Evolutionary conservation across 164 flowering plant species (phyloP).

Genomic region (Vitis labrusca): DNA sequence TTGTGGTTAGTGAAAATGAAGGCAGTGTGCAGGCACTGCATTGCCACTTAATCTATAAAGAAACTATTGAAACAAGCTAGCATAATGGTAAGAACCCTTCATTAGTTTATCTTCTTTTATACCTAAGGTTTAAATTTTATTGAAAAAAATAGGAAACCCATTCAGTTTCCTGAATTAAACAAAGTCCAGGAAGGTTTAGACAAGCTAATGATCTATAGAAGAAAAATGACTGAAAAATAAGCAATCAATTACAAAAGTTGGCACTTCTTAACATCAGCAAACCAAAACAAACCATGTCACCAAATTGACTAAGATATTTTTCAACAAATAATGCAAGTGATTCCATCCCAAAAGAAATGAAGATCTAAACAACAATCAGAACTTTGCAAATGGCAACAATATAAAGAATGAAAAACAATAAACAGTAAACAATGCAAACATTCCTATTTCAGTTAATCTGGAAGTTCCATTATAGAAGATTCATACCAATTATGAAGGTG

Average conservation of each 20-base stretch:
- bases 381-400: not conserved
- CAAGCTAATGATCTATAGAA: not conserved
- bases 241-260: slow-evolving; percentile 10
- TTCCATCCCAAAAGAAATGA: slow-evolving; percentile 9
- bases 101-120: slow-evolving; percentile 12
- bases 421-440: not conserved
- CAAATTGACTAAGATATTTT: not conserved
- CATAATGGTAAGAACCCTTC: slow-evolving; percentile 17
- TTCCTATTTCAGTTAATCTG: not conserved
- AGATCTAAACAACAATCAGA: slow-evolving; percentile 3
- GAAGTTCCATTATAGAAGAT: slow-evolving; percentile 13
- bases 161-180: slow-evolving; percentile 6
- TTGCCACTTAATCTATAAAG: slow-evolving; percentile 59
- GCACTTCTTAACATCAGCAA: slow-evolving; percentile 12
- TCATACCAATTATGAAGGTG: slow-evolving; percentile 88
- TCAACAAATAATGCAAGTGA: slow-evolving; percentile 15
- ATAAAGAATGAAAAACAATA: not conserved
- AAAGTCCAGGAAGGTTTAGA: slow-evolving; percentile 7
- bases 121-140: slow-evolving; percentile 10
- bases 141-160: not conserved
- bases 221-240: slow-evolving; percentile 7
- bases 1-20: slow-evolving; percentile 78
- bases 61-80: slow-evolving; percentile 34
- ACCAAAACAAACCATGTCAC: slow-evolving; percentile 14
- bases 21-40: slow-evolving; percentile 79